These are phyloP conservation scores for Amanita inopinata DNA, from an alignment of 768 basidiomycete species.

Conservation along the genomic window DNA sequence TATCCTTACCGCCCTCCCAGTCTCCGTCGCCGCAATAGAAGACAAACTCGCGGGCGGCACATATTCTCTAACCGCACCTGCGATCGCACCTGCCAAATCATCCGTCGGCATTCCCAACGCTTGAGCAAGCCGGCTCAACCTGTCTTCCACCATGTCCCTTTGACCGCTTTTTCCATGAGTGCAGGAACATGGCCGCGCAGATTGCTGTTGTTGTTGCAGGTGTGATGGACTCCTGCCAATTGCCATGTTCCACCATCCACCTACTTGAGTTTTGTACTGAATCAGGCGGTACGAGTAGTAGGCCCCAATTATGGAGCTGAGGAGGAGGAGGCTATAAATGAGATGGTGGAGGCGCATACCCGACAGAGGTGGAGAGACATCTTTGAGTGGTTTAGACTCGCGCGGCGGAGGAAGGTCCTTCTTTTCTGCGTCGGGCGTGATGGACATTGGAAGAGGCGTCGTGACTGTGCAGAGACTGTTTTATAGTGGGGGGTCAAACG, in stretches of 20 bases:
- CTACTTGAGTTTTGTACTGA: slow-evolving; percentile 41
- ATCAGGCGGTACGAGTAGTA: slow-evolving; percentile 43
- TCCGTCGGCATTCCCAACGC: slow-evolving; percentile 52
- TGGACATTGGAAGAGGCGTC: not conserved
- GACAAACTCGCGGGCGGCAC: slow-evolving; percentile 54
- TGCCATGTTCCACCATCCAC: slow-evolving; percentile 53
- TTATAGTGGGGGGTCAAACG: not conserved
- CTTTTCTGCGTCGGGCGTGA: not conserved
- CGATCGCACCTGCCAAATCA: slow-evolving; percentile 57
- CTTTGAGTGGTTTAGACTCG: not conserved
- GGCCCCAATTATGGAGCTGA: slow-evolving; percentile 31
- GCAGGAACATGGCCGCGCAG: slow-evolving; percentile 3
- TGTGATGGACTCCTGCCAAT: slow-evolving; percentile 27
- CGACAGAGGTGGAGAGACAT: slow-evolving; percentile 36
- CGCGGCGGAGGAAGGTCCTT: not conserved
- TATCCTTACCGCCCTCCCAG: slow-evolving; percentile 31
- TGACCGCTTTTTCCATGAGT: slow-evolving; percentile 5
- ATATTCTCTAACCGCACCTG: slow-evolving; percentile 44
- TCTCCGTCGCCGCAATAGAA: slow-evolving; percentile 40
- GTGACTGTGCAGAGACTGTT: not conserved
- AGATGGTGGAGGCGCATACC: slow-evolving; percentile 35
- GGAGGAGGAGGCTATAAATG: slow-evolving; percentile 36
- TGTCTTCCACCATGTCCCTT: slow-evolving; percentile 48
- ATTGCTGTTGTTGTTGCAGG: too few relatives aligned
- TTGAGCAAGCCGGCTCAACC: slow-evolving; percentile 49